phyloP scores from a whole-genome alignment of 108 stramenopile genomes.

The Fragilaria crotonensis region DNA sequence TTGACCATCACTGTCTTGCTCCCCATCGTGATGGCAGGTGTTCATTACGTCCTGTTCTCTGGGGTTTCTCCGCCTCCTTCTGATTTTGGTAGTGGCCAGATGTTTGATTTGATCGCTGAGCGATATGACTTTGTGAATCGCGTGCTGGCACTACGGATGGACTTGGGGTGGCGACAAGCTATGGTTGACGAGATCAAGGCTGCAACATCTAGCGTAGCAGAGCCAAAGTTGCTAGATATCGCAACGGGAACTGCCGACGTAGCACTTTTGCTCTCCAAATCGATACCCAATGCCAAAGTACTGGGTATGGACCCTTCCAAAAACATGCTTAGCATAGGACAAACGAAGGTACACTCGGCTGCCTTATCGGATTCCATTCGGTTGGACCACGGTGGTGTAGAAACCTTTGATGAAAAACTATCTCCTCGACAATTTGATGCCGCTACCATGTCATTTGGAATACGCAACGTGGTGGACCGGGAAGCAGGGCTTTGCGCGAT shows the following conservation, averaged over 20 bases:
- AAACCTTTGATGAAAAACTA: slow-evolving; percentile 28
- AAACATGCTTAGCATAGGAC: slow-evolving; percentile 80
- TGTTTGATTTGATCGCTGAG: slow-evolving; percentile 87
- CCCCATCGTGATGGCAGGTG: not conserved
- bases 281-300: slow-evolving; percentile 29
- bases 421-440: slow-evolving; percentile 54
- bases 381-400: slow-evolving; percentile 64
- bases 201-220: slow-evolving; percentile 8
- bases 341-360: slow-evolving; percentile 40
- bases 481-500: slow-evolving; percentile 72
- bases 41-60: slow-evolving; percentile 8
- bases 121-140: slow-evolving; percentile 69
- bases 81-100: slow-evolving; percentile 61
- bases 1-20: too few relatives aligned
- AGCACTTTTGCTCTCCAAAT: slow-evolving; percentile 69
- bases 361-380: slow-evolving; percentile 32
- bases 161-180: slow-evolving; percentile 71
- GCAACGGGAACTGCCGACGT: slow-evolving; percentile 93
- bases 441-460: slow-evolving; percentile 94
- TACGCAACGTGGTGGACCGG: slow-evolving; percentile 79
- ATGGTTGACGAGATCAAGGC: slow-evolving; percentile 49
- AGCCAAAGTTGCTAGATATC: slow-evolving; percentile 46
- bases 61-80: slow-evolving; percentile 28
- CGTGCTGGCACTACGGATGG: slow-evolving; percentile 74
- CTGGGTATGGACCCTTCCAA: slow-evolving; percentile 82